Evolutionary conservation across 345 rosid species (phyloP), one percentile per base, ranked within the genome.

Genomic region (Cardamine resedifolia): DNA sequence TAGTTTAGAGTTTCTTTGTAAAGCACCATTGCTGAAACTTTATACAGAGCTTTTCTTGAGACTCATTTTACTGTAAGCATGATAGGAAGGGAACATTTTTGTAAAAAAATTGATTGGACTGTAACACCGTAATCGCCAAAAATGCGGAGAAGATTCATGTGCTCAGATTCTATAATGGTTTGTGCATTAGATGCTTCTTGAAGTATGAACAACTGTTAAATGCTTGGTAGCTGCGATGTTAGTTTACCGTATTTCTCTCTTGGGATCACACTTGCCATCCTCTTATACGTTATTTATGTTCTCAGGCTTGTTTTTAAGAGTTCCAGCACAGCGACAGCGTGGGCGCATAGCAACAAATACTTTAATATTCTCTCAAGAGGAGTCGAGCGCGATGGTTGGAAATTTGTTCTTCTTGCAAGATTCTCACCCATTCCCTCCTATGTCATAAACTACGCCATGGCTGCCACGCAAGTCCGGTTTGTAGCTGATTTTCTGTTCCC

Each of bases 371-470:
- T 91, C 49, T 86, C 86, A 0, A 87, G 71, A 74, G 98, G 98
- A 67, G 95, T 91, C 2, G 97, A 94, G 76, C 84, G 80, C 0
- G 97, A 91, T 58, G 98, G 98, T 62, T 94, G 98, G 98, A 89
- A 71, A 77, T 94, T 91, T 81, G 96, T 91, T 57, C 89, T 94
- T 68, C 96, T 94, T 15, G 97, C 98, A 12, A 91, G 96, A 48
- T 94, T 94, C 86, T 91, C 98, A 1, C 98, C 97, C 31, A 83
- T 94, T 62, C 97, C 97, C 15, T 94, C 97, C 0, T 94, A 88
- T 30, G 80, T 91, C 59, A 89, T 89, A 51, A 94, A 94, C 82
- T 94, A 94, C 69, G 96, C 89, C 27, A 83, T 94, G 53, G 96
- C 97, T 15, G 97, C 98, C 41, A 91, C 98, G 20, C 74, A 85